phyloP scores from a whole-genome alignment of 352 stramenopile genomes.

The Phytopythium delawarense region DNA sequence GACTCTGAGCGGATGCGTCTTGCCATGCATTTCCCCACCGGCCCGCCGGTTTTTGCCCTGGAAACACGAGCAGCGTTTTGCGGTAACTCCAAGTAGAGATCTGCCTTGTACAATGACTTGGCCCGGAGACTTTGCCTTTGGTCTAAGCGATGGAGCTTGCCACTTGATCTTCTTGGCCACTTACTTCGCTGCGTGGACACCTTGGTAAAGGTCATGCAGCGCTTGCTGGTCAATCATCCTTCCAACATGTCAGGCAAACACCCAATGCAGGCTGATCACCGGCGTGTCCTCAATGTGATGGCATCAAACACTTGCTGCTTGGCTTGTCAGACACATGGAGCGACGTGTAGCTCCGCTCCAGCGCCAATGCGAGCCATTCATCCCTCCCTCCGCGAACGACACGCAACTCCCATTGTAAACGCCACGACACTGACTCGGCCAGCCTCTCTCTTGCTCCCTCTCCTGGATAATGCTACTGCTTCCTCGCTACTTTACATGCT shows the following conservation, averaged over 20 bases:
- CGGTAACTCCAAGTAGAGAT: neutral
- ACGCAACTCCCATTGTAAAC: neutral
- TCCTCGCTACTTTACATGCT: conserved; percentile 11
- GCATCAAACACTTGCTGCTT: no score
- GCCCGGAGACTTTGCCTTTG: neutral
- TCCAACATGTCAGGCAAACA: no score
- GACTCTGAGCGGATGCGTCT: conserved; percentile 2
- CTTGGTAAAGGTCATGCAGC: no score
- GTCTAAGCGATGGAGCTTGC: neutral
- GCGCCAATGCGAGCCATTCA: no score
- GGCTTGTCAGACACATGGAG: no score
- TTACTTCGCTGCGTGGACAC: no score
- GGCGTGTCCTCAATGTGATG: no score
- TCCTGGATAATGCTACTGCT: conserved; percentile 2
- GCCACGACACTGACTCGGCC: neutral
- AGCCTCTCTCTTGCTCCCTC: neutral
- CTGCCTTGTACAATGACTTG: neutral
- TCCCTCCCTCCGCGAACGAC: neutral
- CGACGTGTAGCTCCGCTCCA: no score
- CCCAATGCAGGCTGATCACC: no score
- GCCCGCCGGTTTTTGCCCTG: conserved; percentile 1
- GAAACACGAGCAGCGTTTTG: conserved; percentile 3
- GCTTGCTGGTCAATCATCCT: no score
- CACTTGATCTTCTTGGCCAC: no score
- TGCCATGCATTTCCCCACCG: neutral